These are phyloP conservation scores for Aspergillus conjunctus DNA, from an alignment of 495 filamentous ascomycete genomes.

Conservation along the genomic window DNA sequence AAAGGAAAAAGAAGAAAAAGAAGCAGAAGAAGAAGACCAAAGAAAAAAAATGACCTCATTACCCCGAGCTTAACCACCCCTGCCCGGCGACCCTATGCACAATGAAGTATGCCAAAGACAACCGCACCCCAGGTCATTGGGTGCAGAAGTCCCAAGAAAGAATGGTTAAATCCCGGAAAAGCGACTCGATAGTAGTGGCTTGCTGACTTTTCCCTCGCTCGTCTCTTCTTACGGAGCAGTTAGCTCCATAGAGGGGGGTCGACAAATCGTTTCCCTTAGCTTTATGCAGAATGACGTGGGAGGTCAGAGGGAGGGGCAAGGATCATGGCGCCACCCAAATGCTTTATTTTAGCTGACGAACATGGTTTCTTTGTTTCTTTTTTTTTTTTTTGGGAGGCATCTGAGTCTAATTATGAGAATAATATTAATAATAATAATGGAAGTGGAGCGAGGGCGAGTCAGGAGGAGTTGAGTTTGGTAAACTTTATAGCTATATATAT, in stretches of 20 bases:
- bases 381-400: neutral
- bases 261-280: too few relatives aligned
- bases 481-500: neutral
- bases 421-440: too few relatives aligned
- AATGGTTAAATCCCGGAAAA: neutral
- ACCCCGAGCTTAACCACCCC: neutral
- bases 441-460: neutral
- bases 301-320: conserved; percentile 15
- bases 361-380: neutral
- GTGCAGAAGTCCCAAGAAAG: neutral
- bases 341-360: neutral
- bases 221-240: too few relatives aligned
- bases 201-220: too few relatives aligned
- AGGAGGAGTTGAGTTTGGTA: neutral
- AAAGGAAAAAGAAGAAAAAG: neutral
- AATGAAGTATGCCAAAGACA: neutral
- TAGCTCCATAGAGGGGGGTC: too few relatives aligned
- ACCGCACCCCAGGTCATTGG: neutral
- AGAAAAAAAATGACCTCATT: neutral
- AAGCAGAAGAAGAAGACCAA: neutral
- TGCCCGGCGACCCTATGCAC: neutral
- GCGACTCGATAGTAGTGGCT: too few relatives aligned
- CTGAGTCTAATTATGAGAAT: neutral
- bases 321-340: conserved; percentile 7
- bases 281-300: conserved; percentile 22